Evolutionary conservation across 495 filamentous ascomycete genomes (phyloP).

Genomic region (Stereocaulon alpinum): DNA sequence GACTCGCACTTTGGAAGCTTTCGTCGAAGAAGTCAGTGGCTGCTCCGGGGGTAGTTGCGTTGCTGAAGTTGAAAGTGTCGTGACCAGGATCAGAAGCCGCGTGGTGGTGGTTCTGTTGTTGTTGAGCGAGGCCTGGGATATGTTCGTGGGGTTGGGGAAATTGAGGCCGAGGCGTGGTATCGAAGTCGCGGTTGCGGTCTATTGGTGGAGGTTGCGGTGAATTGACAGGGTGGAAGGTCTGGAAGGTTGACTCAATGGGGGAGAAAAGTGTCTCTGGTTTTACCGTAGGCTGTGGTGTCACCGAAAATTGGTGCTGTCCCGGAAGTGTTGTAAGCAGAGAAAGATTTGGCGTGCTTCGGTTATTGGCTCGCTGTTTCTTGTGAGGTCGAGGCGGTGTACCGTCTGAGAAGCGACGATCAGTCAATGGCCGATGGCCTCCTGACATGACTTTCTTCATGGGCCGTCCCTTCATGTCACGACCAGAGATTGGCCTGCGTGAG

Average conservation of each 20-base stretch:
- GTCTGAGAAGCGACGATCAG: constrained; percentile 20
- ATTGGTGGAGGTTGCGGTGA: constrained; percentile 2
- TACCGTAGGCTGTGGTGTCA: constrained; percentile 11
- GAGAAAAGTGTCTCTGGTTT: constrained; percentile 19
- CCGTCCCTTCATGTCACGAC: constrained; percentile 12
- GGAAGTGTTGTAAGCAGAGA: constrained; percentile 13
- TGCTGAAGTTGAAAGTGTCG: constrained; percentile 15
- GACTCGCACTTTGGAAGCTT: constrained; percentile 2
- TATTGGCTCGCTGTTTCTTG: constrained; percentile 14
- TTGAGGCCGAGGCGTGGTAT: constrained; percentile 12
- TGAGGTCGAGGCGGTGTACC: constrained; percentile 13
- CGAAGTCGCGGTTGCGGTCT: constrained; percentile 11
- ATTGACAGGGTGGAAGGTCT: constrained; percentile 13
- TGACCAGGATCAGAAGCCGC: constrained; percentile 8
- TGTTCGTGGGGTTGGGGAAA: constrained; percentile 14
- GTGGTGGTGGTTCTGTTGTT: background rate
- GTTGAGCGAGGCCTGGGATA: background rate
- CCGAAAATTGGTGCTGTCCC: constrained; percentile 15
- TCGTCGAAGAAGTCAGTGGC: constrained; percentile 15
- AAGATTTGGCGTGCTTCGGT: constrained; percentile 14
- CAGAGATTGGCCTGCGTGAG: constrained; percentile 7
- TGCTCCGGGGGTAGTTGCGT: constrained; percentile 5
- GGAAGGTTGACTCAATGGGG: constrained; percentile 14
- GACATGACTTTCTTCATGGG: constrained; percentile 12
- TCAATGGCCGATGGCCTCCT: constrained; percentile 6